Base-by-base conservation (phyloP, 257 asterid genomes). In the Craterostigma plantagineum region DNA sequence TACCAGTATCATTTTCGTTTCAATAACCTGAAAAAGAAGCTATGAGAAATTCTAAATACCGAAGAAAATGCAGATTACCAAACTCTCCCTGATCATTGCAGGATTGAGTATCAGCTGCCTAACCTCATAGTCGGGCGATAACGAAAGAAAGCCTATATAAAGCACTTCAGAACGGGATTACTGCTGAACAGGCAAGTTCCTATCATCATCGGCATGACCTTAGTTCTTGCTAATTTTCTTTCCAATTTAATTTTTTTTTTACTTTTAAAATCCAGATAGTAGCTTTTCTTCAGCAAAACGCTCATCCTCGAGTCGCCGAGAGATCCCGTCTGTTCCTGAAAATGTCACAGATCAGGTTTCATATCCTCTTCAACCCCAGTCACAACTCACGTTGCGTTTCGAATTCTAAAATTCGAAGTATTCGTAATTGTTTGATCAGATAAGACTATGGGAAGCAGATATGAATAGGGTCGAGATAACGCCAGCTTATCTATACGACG, bases 51-150 rank as follows among this genome's bases (percentile, higher is more conserved):
- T 23, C 2, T 2, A 23, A 23, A 23, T 2, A 2, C n/a, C 30
- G 30, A 23, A 23, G 30, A 23, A 23, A 23, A 6, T 23, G 30
- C 6, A 23, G 6, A 23, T 23, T 2, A 23, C 30, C 45, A 41
- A 14, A 11, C 16, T 41, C 16, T 9, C 16, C 45, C 14, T 41
- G 17, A 2, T 9, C 17, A 65, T 53, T 61, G 40, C 84, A 86
- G 97, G 79, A 72, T 90, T 27, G 95, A 82, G 56, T 90, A 90
- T 70, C 95, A 79, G 71, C 92, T 90, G 42, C 98, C 98, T 15
- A 90, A 90, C 73, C 93, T 90, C 67, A 72, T 83, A 38, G 98
- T 90, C 45, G 70, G 86, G 84, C 94, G 18, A 79, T 90, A 59
- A 83, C 71, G 10, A 90, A 83, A 63, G 98, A 90, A 57, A 83